Base-by-base conservation (phyloP, 2,329 filamentous ascomycete genomes). In the Calonectria montana region DNA sequence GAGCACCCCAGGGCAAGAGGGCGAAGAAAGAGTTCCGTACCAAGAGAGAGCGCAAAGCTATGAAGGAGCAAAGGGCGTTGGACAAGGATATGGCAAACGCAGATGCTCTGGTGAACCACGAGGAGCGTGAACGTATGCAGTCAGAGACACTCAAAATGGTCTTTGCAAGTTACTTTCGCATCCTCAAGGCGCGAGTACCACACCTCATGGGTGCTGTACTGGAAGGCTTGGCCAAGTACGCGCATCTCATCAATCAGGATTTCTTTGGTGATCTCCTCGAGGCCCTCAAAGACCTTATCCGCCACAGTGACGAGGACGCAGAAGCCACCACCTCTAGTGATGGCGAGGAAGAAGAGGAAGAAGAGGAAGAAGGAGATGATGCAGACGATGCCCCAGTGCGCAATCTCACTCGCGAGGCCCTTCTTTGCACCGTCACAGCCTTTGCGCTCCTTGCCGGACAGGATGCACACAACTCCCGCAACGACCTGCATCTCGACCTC, bases 251-350 rank as follows among this genome's bases (percentile, higher is more conserved):
- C 88, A 99, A 99, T 85, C 95, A 99, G 81, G 95, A 99, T 81
- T 98, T 99, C 87, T 99, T 99, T 79, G 97, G 96, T 31, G 97
- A 99, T 81, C 88, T 99, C 35, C 90, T 99, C 13, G 97, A 98
- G 84, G 96, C 95, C 0, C 88, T 99, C 45, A 97, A 97, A 83
- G 97, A 99, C 75, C 90, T 99, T 53, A 96, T 98, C 78, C 90
- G 91, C 4, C 91, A 96, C 76, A 93, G 94, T 65, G 90, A 93
- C 79, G 87, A 88, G 0, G 86, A 88, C 18, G 87, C 87, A 4
- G 85, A 87, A 13, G 85, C 82, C 1, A 87, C 86, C 4, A 82
- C 85, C 2, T 81, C 78, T 3, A 81, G 81, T 0, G 85, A 87
- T 2, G 86, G 86, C 2, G 86, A 88, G 1, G 82, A 86, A 0